Evolutionary conservation across 2,329 filamentous ascomycete species (phyloP).

Genomic region (Xylaria sp.): DNA sequence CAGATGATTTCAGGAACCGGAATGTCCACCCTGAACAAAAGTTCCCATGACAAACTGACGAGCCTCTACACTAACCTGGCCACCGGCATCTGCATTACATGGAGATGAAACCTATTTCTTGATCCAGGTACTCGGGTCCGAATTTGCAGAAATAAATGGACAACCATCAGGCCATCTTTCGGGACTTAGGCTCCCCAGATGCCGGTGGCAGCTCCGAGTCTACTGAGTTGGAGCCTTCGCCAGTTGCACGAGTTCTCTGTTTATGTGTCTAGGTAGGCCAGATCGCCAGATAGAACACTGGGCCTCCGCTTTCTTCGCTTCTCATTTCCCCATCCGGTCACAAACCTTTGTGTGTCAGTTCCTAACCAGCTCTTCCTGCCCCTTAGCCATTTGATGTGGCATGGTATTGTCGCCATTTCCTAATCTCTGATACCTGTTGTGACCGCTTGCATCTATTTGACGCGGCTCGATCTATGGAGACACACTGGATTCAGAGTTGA

Average conservation of each 20-base stretch:
- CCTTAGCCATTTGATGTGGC: slow-evolving; percentile 20
- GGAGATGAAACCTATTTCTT: slow-evolving; percentile 14
- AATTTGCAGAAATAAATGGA: slow-evolving; percentile 2
- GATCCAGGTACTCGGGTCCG: slow-evolving; percentile 30
- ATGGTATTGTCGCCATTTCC: slow-evolving; percentile 14
- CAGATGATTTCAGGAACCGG: background rate
- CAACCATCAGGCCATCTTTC: slow-evolving; percentile 2
- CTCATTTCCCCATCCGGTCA: slow-evolving; percentile 45
- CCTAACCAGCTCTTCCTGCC: slow-evolving; percentile 26
- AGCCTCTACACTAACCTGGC: background rate
- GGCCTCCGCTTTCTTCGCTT: slow-evolving; percentile 49
- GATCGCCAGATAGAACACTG: slow-evolving; percentile 24
- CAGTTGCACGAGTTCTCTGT: slow-evolving; percentile 35
- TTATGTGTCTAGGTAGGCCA: slow-evolving; percentile 36
- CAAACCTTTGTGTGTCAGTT: slow-evolving; percentile 32
- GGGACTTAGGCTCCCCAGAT: background rate
- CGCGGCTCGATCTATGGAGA: slow-evolving; percentile 14
- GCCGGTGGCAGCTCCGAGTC: slow-evolving; percentile 3
- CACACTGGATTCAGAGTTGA: slow-evolving; percentile 23
- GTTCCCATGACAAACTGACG: background rate
- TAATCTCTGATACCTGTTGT: slow-evolving; percentile 30
- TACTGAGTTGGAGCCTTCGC: slow-evolving; percentile 8
- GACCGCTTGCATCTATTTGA: slow-evolving; percentile 22
- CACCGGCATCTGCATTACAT: slow-evolving; percentile 21
- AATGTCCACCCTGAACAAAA: background rate